phyloP scores from a whole-genome alignment of 2,329 filamentous ascomycete genomes.

The Teratosphaeria epicoccoides region DNA sequence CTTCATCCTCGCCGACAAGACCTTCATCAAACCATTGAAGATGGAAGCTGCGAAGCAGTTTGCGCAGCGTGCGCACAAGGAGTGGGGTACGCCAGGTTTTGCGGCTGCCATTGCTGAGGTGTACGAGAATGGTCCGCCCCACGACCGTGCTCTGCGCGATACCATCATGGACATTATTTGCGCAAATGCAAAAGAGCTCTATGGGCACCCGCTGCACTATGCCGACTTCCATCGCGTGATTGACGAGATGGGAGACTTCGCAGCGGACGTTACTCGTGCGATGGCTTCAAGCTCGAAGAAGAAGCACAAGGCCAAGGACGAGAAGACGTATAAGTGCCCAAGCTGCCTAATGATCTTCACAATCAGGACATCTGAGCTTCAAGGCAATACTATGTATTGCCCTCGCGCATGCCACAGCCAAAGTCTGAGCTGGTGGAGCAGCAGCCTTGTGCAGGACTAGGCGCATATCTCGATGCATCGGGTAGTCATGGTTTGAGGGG shows the following conservation, averaged over 20 bases:
- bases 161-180: not conserved
- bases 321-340: not conserved
- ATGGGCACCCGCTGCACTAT: not conserved
- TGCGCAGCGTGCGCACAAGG: not conserved
- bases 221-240: not conserved
- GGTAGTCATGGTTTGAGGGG: too few relatives aligned
- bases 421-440: not conserved
- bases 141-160: not conserved
- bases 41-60: constrained; percentile 25
- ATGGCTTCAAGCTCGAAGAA: constrained; percentile 7
- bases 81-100: constrained; percentile 1
- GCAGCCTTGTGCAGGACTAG: not conserved
- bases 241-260: not conserved
- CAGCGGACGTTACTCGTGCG: not conserved
- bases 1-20: constrained; percentile 28
- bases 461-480: not conserved
- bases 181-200: not conserved
- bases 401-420: not conserved
- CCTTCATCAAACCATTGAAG: constrained; percentile 21
- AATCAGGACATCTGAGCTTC: not conserved
- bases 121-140: not conserved
- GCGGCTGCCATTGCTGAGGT: constrained; percentile 3
- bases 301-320: constrained; percentile 1
- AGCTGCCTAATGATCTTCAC: not conserved
- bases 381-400: not conserved